Base-by-base conservation (phyloP, 2,329 filamentous ascomycete genomes). In the Alternaria arborescens region DNA sequence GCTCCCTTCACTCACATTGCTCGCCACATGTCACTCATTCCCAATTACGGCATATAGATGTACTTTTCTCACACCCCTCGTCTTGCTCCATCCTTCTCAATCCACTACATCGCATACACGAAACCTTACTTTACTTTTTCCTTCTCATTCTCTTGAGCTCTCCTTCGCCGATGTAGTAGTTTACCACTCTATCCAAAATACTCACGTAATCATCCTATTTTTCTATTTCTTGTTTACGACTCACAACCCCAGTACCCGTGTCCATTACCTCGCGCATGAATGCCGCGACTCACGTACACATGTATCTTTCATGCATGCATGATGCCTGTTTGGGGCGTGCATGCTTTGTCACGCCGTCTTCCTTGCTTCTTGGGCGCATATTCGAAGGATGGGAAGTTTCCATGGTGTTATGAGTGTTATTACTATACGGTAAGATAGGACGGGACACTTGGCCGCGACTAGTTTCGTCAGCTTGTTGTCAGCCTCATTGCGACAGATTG, bases 311-410 rank as follows among this genome's bases (percentile, higher is more conserved):
- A 50, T 50, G 32, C 46, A 36, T 50, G 30, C 46, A 36, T 50
- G 14, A 38, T 24, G 46, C 46, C 46, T 50, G 46, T 24, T 26
- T 16, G n/a, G 30, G 30, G 22, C 22, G 22, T 50, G 14, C 46
- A n/a, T 36, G 46, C 46, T 38, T 36, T 38, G 32, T 50, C 46
- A 50, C 46, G 46, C 20, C 20, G 20, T 36, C 36, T 50, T 50
- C 32, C 18, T 50, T 50, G 32, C 46, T 38, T 50, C 46, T 50
- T 50, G 46, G 11, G 40, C 24, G n/a, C 22, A 32, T 36, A 36
- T 36, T 38, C 14, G 30, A 26, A 36, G 46, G 32, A 36, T 50
- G 14, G 7, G 38, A 14, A 50, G 20, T 36, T 50, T 24, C 36
- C 20, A 24, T 24, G 22, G 11, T 36, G 8, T 30, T 38, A 36